phyloP scores from a whole-genome alignment of 768 basidiomycete genomes.

The Coprinopsis strossmayeri region DNA sequence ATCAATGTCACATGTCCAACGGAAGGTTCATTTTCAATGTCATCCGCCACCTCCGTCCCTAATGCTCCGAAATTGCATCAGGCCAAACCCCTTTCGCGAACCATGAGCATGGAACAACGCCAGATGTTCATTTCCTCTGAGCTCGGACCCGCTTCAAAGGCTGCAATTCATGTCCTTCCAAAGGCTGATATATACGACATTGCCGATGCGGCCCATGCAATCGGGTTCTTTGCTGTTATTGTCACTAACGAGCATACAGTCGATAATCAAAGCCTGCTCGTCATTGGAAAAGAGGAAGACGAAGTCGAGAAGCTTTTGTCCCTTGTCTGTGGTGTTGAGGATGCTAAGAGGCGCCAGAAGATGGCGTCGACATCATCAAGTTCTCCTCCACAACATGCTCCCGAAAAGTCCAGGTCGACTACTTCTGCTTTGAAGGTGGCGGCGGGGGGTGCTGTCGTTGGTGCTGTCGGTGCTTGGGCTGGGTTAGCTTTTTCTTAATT shows the following conservation, averaged over 20 bases:
- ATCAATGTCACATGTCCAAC: conserved; percentile 16
- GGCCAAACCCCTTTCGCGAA: conserved; percentile 32
- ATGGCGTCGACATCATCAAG: conserved; percentile 14
- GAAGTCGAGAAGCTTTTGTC: conserved; percentile 35
- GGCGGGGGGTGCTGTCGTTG: conserved; percentile 54
- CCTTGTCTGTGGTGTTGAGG: conserved; percentile 21
- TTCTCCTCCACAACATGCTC: conserved; percentile 8
- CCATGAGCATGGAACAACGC: conserved; percentile 49
- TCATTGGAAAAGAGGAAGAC: conserved; percentile 46
- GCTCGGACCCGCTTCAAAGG: conserved; percentile 32
- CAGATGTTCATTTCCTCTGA: conserved; percentile 41
- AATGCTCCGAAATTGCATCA: conserved; percentile 11
- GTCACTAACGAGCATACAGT: conserved; percentile 30
- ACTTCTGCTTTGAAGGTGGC: conserved; percentile 29
- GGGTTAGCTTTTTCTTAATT: conserved; percentile 42
- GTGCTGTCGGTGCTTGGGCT: conserved; percentile 54
- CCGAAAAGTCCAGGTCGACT: conserved; percentile 3
- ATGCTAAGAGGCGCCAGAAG: conserved; percentile 16
- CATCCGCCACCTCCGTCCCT: conserved; percentile 10
- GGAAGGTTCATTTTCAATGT: conserved; percentile 2
- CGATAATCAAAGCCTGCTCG: conserved; percentile 37
- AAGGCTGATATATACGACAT: conserved; percentile 37
- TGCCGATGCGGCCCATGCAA: conserved; percentile 30
- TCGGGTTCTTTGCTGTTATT: conserved; percentile 38
- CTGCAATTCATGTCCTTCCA: conserved; percentile 44